These are phyloP conservation scores for Phytophthora chlamydospora DNA, from an alignment of 352 stramenopile species.

Conservation along the genomic window DNA sequence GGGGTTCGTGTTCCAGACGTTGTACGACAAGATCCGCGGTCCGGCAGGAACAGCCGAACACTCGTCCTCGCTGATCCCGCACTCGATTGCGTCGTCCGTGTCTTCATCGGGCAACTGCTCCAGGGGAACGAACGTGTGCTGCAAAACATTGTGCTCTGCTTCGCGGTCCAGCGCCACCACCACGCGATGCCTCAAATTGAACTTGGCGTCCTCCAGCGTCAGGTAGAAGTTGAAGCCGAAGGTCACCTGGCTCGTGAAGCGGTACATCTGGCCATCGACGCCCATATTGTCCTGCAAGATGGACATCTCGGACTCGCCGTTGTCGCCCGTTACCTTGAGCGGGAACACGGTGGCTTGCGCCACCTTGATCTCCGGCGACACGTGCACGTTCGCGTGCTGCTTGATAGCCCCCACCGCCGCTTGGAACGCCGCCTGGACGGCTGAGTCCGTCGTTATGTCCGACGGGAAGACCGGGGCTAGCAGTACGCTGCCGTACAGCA, in stretches of 20 bases:
- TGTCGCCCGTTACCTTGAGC: constrained; percentile 69
- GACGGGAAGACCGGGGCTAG: constrained; percentile 45
- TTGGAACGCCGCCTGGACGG: constrained; percentile 53
- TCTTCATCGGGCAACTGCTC: constrained; percentile 9
- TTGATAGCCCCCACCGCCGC: constrained; percentile 51
- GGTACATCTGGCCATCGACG: constrained; percentile 33
- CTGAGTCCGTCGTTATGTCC: constrained; percentile 35
- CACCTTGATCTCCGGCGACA: constrained; percentile 49
- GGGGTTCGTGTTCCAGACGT: constrained; percentile 92
- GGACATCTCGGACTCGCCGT: constrained; percentile 67
- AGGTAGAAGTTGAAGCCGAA: constrained; percentile 77
- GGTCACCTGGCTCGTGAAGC: constrained; percentile 73
- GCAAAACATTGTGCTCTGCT: constrained; percentile 68
- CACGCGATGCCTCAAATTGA: constrained; percentile 60
- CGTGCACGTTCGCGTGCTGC: constrained; percentile 36
- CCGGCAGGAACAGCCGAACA: constrained; percentile 17
- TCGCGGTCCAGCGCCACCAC: constrained; percentile 80
- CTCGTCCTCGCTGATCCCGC: constrained; percentile 20
- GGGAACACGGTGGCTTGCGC: constrained; percentile 44
- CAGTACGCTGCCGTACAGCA: constrained; percentile 73
- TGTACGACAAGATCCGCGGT: constrained; percentile 85
- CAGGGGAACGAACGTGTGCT: constrained; percentile 64
- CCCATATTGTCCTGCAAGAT: constrained; percentile 63
- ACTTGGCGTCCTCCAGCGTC: constrained; percentile 63
- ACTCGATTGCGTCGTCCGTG: constrained; percentile 20